Conservation (phyloP, 176 grass and related monocot genomes). For the Cenchrus purpureus region DNA sequence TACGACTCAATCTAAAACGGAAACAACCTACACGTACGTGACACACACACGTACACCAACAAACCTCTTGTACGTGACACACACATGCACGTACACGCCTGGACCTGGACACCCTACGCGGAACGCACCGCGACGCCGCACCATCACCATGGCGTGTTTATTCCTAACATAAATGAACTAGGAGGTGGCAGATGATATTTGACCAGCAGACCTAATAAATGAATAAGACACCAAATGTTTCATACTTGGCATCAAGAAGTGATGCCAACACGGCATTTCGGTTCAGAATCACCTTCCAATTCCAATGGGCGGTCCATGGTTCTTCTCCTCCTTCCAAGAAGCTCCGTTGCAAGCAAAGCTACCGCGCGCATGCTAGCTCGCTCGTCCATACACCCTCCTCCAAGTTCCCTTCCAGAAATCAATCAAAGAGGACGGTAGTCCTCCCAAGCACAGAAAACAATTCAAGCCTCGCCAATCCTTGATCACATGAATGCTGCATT, state of each 20-base stretch:
- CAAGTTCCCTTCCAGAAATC: conserved; percentile 22
- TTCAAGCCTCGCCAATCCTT: not conserved
- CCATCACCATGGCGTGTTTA: too few relatives aligned
- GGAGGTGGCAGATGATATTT: not conserved
- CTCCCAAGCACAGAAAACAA: not conserved
- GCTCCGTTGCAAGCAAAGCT: not conserved
- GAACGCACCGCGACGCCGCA: too few relatives aligned
- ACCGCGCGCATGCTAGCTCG: not conserved
- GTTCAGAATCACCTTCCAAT: conserved; percentile 1
- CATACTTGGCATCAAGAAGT: not conserved
- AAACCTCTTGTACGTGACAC: too few relatives aligned
- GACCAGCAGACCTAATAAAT: conserved; percentile 10
- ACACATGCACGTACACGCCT: too few relatives aligned
- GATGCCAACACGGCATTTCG: not conserved
- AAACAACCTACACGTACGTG: too few relatives aligned
- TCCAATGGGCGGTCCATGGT: not conserved
- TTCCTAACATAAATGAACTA: not conserved
- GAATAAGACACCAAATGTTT: not conserved
- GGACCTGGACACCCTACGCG: too few relatives aligned
- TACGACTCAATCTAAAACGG: too few relatives aligned
- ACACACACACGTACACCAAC: too few relatives aligned
- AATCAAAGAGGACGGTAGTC: not conserved
- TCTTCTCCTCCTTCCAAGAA: conserved; percentile 13
- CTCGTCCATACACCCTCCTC: not conserved
- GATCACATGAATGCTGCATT: conserved; percentile 18